Percentiles rank a stretch among this genome's conserved stretches.
phyloP scores from a whole-genome alignment of 345 rosid species.

The Theobroma cacao region DNA sequence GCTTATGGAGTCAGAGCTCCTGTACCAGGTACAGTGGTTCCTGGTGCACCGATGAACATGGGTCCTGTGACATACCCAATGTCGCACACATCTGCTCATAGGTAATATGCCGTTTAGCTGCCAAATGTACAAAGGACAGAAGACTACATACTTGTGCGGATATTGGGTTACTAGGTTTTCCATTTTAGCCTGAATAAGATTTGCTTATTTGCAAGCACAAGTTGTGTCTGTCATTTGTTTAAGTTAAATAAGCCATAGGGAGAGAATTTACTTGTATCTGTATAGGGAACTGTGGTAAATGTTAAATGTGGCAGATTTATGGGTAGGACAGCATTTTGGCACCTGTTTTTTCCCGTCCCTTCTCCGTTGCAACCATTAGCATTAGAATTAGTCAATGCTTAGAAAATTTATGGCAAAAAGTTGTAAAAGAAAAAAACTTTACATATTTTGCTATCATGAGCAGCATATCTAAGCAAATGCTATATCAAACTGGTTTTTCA shows the following conservation, averaged over 20 bases:
- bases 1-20: conserved; percentile 75
- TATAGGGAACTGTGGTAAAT: conserved; percentile 34
- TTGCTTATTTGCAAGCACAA: conserved; percentile 32
- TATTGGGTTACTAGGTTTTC: conserved; percentile 19
- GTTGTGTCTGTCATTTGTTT: conserved; percentile 27
- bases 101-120: conserved; percentile 43
- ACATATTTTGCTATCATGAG: not conserved
- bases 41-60: conserved; percentile 79
- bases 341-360: not conserved
- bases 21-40: conserved; percentile 61
- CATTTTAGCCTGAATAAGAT: conserved; percentile 38
- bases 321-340: conserved; percentile 26
- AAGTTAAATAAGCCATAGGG: conserved; percentile 34
- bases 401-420: conserved; percentile 16
- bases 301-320: conserved; percentile 20
- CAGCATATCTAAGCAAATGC: not conserved
- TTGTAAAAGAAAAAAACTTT: conserved; percentile 21
- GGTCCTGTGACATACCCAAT: conserved; percentile 65
- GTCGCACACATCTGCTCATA: conserved; percentile 72
- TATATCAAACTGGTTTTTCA: not conserved
- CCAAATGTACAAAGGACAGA: conserved; percentile 49
- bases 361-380: conserved; percentile 12
- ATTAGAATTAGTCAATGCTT: conserved; percentile 20
- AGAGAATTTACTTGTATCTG: conserved; percentile 30
- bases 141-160: conserved; percentile 23